Percentiles rank a stretch among this genome's conserved stretches.
Evolutionary conservation across 208 protist genomes (phyloP).

Genomic region (Porcisia deanei): DNA sequence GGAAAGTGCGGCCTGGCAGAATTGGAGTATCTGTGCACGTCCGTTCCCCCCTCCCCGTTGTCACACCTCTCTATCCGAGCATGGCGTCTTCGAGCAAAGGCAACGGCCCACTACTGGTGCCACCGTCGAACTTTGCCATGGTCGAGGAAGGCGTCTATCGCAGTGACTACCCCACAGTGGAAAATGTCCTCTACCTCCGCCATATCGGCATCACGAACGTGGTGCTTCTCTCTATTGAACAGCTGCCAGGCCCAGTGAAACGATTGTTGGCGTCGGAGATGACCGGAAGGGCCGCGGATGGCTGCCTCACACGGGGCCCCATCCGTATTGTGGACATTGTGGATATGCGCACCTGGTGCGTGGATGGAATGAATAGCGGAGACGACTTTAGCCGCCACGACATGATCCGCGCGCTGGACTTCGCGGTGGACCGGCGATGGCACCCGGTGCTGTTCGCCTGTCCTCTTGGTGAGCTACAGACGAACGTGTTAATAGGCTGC

Average conservation of each 20-base stretch:
- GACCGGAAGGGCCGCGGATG: conserved; percentile 10
- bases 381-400: conserved; percentile 78
- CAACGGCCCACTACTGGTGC: conserved; percentile 29
- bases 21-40: neutral
- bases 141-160: conserved; percentile 82
- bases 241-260: conserved; percentile 55
- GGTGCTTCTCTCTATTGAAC: conserved; percentile 82
- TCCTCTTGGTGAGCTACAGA: conserved; percentile 86
- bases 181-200: conserved; percentile 68
- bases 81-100: neutral
- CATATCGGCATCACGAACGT: conserved; percentile 82
- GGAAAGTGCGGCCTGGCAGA: neutral
- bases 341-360: conserved; percentile 63
- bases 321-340: conserved; percentile 66
- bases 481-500: conserved; percentile 86
- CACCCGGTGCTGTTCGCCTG: conserved; percentile 92
- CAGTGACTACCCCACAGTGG: conserved; percentile 79
- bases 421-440: conserved; percentile 76
- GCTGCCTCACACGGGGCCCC: conserved; percentile 18
- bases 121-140: conserved; percentile 79
- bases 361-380: conserved; percentile 45
- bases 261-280: conserved; percentile 27
- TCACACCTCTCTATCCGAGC: neutral
- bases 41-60: neutral
- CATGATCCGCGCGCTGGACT: conserved; percentile 73